phyloP scores from a whole-genome alignment of 495 filamentous ascomycete species.

The Lepidopterella palustris region DNA sequence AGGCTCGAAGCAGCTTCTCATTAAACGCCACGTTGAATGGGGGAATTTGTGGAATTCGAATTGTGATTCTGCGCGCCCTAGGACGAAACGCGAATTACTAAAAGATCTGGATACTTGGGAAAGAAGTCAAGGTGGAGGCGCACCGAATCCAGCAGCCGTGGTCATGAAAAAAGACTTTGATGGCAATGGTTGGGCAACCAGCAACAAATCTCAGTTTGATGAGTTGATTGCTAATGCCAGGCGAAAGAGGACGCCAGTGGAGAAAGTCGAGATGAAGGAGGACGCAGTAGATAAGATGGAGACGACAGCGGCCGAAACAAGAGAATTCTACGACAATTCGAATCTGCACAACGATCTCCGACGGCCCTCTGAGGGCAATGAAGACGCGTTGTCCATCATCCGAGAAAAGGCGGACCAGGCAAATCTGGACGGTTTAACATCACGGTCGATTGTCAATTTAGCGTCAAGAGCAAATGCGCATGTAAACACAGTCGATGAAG shows the following conservation, averaged over 20 bases:
- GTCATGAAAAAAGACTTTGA: constrained; percentile 82
- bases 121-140: constrained; percentile 55
- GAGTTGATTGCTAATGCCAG: constrained; percentile 35
- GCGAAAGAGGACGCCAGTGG: constrained; percentile 9
- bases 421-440: constrained; percentile 1
- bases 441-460: constrained; percentile 4
- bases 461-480: background rate
- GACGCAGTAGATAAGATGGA: background rate
- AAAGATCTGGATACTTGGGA: constrained; percentile 82
- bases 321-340: background rate
- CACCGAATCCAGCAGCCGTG: constrained; percentile 20
- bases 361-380: constrained; percentile 15
- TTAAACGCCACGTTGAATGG: constrained; percentile 86
- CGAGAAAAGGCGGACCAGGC: constrained; percentile 16
- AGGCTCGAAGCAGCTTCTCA: constrained; percentile 60
- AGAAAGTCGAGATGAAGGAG: constrained; percentile 4
- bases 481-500: background rate
- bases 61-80: constrained; percentile 68
- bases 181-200: constrained; percentile 63
- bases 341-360: background rate
- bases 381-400: constrained; percentile 13
- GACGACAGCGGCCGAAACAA: background rate
- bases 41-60: constrained; percentile 95
- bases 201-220: constrained; percentile 66
- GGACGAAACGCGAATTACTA: constrained; percentile 59